Percentiles rank a stretch among this genome's conserved stretches.
Evolutionary conservation across 441 rosid genomes (phyloP).

Genomic region (Bocquillonia castaneifolia): DNA sequence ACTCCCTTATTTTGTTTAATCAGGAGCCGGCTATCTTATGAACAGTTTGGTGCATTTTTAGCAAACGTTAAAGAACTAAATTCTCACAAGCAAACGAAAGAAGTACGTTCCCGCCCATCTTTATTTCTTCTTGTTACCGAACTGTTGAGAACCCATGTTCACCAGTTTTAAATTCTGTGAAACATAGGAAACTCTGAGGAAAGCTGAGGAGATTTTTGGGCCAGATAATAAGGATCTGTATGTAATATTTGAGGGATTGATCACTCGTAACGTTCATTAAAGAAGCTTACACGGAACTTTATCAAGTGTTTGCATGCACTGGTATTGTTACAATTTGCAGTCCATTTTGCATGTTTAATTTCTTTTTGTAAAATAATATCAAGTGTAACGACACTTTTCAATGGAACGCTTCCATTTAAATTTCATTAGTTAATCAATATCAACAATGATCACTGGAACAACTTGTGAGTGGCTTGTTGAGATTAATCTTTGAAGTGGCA

Average conservation of each 20-base stretch:
- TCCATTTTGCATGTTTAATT: constrained; percentile 16
- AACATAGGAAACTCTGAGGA: constrained; percentile 68
- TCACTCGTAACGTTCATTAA: constrained; percentile 62
- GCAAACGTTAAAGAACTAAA: constrained; percentile 89
- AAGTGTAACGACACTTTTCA: constrained; percentile 8
- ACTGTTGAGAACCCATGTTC: neutral
- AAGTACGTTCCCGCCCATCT: constrained; percentile 34
- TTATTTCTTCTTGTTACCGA: neutral
- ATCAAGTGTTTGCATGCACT: constrained; percentile 3
- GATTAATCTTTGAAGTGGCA: neutral
- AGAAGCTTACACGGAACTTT: constrained; percentile 12
- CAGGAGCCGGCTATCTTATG: constrained; percentile 83
- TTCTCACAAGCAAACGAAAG: constrained; percentile 82
- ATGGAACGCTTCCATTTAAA: neutral
- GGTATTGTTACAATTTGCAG: constrained; percentile 14
- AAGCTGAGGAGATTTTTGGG: constrained; percentile 80
- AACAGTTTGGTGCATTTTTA: constrained; percentile 86
- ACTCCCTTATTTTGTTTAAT: constrained; percentile 13
- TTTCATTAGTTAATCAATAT: neutral
- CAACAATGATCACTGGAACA: neutral
- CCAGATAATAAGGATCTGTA: constrained; percentile 74
- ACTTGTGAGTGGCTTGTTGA: neutral
- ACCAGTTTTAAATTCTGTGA: neutral
- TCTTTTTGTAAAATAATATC: constrained; percentile 12
- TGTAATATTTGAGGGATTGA: constrained; percentile 65